Evolutionary conservation across 2,329 filamentous ascomycete species (phyloP), one percentile per base, ranked within the genome.

Genomic region (Mycosphaerella sp.): DNA sequence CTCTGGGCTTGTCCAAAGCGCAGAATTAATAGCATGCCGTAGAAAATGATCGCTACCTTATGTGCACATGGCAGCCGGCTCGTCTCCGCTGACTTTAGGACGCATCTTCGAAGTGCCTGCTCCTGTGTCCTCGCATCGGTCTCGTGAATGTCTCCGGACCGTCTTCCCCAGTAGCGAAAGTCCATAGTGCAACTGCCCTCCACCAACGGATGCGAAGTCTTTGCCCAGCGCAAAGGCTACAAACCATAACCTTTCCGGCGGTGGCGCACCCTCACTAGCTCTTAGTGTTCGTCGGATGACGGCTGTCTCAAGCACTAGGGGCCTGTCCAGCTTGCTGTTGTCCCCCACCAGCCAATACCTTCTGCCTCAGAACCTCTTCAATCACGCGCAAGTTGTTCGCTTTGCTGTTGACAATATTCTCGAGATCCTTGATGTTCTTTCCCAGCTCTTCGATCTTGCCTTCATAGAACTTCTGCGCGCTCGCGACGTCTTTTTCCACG

Each of bases 371-470:
- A 85, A 88, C 88, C 75, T 97, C 92, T 75, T 98, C 93, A 21
- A 97, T 85, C 38, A 93, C 78, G 54, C 87, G 82, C 59, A 95
- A 74, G 69, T 93, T 96, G 61, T 85, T 83, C 52, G 87, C 89
- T 77, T 98, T 98, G 36, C 77, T 76, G 63, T 83, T 78, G 46
- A 88, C 78, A 54, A 87, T 83, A 61, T 79, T 80, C 70, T 88
- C 85, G 61, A 89, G 66, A 55, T 86, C 83, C 63, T 79, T 81
- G 63, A 88, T 70, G 65, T 85, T 88, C 52, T 74, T 73, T 32
- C 78, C 79, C 55, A 89, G 63, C 60, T 84, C 81, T 64, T 85
- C 82, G 5, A 87, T 78, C 71, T 88, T 89, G 29, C 74, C 74
- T 49, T 80, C 77, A 64, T 88, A 89, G 64, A 89, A 89, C 53